A percentile compares a stretch with the other conserved stretches of the same genome.
These are phyloP conservation scores for Daldinia sp. DNA, from an alignment of 2,329 filamentous ascomycete species.

Conservation along the genomic window DNA sequence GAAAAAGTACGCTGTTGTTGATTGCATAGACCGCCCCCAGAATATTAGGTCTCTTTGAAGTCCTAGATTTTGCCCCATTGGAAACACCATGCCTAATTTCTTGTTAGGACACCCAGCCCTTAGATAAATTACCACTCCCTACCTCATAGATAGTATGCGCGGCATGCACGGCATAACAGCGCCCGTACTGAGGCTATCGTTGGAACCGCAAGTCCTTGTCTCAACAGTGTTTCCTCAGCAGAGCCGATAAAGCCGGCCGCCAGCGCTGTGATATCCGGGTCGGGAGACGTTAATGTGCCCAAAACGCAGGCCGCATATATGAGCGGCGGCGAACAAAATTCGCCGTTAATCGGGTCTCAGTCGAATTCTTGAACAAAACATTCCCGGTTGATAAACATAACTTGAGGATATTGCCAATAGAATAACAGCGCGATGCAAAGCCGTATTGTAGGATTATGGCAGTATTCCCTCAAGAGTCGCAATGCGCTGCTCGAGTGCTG, in stretches of 20 bases:
- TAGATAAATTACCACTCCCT: not conserved
- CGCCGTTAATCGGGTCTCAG: not conserved
- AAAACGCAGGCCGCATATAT: slow-evolving; percentile 1
- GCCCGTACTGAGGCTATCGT: not conserved
- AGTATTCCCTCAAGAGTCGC: not conserved
- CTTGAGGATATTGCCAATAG: not conserved
- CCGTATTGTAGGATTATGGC: not conserved
- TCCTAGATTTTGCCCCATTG: not conserved
- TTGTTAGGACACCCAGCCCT: not conserved
- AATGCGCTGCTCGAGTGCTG: not conserved
- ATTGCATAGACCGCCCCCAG: not conserved
- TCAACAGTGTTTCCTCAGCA: not conserved
- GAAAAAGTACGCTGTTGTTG: not conserved
- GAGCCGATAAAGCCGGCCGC: not conserved
- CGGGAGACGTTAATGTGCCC: not conserved
- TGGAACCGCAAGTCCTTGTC: not conserved
- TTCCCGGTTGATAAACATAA: not conserved
- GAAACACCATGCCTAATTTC: not conserved
- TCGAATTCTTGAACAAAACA: slow-evolving; percentile 4
- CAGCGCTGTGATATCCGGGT: not conserved
- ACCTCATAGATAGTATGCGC: too few relatives aligned
- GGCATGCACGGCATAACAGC: not conserved
- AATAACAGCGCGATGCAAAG: not conserved
- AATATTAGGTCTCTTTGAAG: not conserved
- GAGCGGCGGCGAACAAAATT: slow-evolving; percentile 3